Evolutionary conservation across 116 monocot species (phyloP).

Genomic region (Iris pallida): DNA sequence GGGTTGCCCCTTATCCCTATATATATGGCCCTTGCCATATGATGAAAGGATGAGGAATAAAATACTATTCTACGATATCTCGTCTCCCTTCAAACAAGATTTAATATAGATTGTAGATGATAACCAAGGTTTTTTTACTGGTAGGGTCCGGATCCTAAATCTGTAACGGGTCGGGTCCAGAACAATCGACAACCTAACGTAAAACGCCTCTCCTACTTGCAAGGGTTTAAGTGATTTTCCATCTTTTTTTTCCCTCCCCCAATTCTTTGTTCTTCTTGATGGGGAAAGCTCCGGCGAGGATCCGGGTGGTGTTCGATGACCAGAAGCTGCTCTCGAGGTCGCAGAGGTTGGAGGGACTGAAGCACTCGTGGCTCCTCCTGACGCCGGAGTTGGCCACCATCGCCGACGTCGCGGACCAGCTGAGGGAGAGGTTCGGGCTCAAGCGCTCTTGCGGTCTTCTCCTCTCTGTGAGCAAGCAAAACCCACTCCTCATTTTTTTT

Average conservation of each 20-base stretch:
- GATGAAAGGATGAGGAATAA: too few species aligned
- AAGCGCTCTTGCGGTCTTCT: neutral
- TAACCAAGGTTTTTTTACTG: too few species aligned
- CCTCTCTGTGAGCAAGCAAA: slow-evolving; percentile 4
- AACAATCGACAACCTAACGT: too few species aligned
- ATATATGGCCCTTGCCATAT: too few species aligned
- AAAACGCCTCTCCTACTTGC: too few species aligned
- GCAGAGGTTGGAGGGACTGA: slow-evolving; percentile 9
- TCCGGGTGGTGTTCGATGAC: slow-evolving; percentile 13
- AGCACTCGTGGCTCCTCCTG: slow-evolving; percentile 17
- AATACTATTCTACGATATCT: too few species aligned
- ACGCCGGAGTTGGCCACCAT: slow-evolving; percentile 10
- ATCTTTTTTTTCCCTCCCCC: neutral
- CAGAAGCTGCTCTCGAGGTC: slow-evolving; percentile 1
- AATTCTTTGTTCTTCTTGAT: neutral
- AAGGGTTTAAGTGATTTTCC: too few species aligned
- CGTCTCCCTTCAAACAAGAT: too few species aligned
- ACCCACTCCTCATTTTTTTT: neutral
- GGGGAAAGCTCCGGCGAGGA: neutral
- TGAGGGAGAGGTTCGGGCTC: slow-evolving; percentile 8
- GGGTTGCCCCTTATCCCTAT: too few species aligned
- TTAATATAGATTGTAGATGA: too few species aligned
- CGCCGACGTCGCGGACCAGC: slow-evolving; percentile 10
- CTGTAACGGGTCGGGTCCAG: too few species aligned
- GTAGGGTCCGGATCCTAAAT: too few species aligned